phyloP scores from a whole-genome alignment of 116 monocot genomes.

The Zostera marina region DNA sequence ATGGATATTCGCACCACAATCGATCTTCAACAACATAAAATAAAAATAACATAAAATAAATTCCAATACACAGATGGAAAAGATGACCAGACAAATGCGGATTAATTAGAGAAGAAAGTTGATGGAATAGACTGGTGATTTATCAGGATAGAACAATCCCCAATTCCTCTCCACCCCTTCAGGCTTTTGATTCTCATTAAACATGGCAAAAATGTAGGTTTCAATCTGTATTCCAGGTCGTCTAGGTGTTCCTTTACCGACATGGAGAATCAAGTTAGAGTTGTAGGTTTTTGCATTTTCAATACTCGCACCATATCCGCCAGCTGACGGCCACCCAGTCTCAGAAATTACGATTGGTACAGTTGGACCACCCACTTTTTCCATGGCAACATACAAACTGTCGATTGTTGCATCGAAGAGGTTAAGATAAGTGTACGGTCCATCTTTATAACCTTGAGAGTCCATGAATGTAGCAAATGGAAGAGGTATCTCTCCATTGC shows the following conservation, averaged over 20 bases:
- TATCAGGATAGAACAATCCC: too few relatives aligned
- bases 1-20: too few relatives aligned
- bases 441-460: background rate
- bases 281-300: constrained; percentile 14
- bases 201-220: constrained; percentile 6
- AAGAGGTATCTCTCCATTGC: background rate
- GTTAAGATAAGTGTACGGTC: constrained; percentile 1
- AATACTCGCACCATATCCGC: background rate
- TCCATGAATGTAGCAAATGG: background rate
- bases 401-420: constrained; percentile 12
- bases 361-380: background rate
- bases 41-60: too few relatives aligned
- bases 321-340: constrained; percentile 26
- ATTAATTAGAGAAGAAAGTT: too few relatives aligned
- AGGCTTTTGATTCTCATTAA: too few relatives aligned
- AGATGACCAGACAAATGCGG: too few relatives aligned
- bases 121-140: too few relatives aligned
- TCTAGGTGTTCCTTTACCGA: constrained; percentile 10
- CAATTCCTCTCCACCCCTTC: too few relatives aligned
- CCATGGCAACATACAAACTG: constrained; percentile 3
- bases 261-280: constrained; percentile 1
- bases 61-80: too few relatives aligned
- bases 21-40: too few relatives aligned
- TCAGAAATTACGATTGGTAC: constrained; percentile 17
- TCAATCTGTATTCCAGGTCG: constrained; percentile 8